Conservation (phyloP, 225 moss, liverwort and hornwort genomes). For the Marchantia polymorpha region DNA sequence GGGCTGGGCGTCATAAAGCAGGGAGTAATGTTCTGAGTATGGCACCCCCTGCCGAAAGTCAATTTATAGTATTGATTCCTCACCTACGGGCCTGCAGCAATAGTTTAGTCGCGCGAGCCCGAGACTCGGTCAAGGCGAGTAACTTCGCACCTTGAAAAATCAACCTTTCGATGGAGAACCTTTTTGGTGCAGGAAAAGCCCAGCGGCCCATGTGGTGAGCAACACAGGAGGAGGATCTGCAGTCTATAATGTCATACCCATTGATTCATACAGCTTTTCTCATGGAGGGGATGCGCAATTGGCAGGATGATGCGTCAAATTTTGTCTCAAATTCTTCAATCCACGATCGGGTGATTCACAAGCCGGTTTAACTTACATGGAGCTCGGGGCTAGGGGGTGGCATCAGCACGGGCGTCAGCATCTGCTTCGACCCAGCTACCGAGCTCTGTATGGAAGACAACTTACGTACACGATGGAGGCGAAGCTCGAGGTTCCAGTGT, state of each 20-base stretch:
- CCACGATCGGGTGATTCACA: background rate
- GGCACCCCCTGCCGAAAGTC: background rate
- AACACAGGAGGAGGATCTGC: background rate
- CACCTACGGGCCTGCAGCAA: background rate
- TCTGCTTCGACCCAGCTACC: background rate
- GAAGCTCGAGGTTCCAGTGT: background rate
- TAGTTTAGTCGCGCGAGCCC: background rate
- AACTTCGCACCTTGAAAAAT: background rate
- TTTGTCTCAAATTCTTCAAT: slow-evolving; percentile 1
- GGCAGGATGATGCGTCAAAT: background rate
- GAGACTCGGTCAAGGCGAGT: background rate
- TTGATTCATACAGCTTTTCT: background rate
- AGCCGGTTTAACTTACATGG: background rate
- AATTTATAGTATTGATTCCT: background rate
- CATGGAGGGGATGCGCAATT: background rate
- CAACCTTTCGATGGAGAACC: background rate
- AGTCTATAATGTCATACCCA: background rate
- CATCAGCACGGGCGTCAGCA: slow-evolving; percentile 1
- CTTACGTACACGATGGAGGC: background rate
- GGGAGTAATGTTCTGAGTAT: background rate
- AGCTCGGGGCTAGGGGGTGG: background rate
- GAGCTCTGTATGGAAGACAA: background rate
- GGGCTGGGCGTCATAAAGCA: background rate
- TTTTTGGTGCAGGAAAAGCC: background rate
- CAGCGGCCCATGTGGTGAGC: background rate